Conservation (phyloP, 208 protist species). For the Leishmania martiniquensis region DNA sequence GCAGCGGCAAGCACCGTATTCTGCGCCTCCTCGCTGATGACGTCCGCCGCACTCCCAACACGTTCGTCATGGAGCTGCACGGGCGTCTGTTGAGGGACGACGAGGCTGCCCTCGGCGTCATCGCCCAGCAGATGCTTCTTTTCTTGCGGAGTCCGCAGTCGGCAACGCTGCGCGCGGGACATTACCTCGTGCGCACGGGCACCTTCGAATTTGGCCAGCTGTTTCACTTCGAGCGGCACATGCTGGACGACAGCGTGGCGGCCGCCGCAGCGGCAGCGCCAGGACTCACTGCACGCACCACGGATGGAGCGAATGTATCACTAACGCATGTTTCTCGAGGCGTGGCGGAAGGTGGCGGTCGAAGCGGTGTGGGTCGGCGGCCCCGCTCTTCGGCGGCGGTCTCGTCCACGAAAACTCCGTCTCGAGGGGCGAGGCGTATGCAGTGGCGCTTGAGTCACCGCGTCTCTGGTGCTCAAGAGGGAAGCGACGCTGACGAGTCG, state of each 20-base stretch:
- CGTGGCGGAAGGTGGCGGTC: neutral
- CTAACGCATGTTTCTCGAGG: neutral
- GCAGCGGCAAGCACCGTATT: slow-evolving; percentile 76
- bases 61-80: slow-evolving; percentile 72
- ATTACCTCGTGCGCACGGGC: slow-evolving; percentile 62
- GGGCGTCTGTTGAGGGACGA: slow-evolving; percentile 69
- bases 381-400: neutral
- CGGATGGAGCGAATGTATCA: neutral
- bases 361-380: neutral
- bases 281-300: neutral
- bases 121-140: slow-evolving; percentile 66
- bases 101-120: slow-evolving; percentile 56
- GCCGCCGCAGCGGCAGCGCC: slow-evolving; percentile 2
- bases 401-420: neutral
- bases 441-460: neutral
- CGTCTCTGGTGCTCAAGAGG: neutral
- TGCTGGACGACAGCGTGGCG: slow-evolving; percentile 18
- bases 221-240: slow-evolving; percentile 62
- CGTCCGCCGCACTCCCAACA: slow-evolving; percentile 43
- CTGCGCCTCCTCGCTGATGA: slow-evolving; percentile 69
- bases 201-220: slow-evolving; percentile 80
- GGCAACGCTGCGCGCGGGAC: slow-evolving; percentile 40
- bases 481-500: neutral
- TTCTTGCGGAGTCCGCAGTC: slow-evolving; percentile 73
- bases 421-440: neutral